Percentiles rank a stretch among this genome's conserved stretches.
Evolutionary conservation across 2,329 filamentous ascomycete genomes (phyloP).

Genomic region (Colletotrichum musicola): DNA sequence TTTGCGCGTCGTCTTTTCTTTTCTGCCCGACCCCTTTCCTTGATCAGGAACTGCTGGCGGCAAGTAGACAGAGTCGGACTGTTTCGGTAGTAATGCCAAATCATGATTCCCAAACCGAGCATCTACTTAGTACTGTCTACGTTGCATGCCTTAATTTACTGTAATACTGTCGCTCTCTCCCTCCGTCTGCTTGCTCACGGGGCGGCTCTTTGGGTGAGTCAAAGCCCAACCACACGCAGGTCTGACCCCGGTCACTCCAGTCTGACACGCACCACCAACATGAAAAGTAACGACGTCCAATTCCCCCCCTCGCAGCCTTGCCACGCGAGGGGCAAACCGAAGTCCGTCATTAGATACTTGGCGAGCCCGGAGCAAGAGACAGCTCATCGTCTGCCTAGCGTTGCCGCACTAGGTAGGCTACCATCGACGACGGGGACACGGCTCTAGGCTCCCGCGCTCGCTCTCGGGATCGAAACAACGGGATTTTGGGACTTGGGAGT

Average conservation of each 20-base stretch:
- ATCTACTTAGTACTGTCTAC: neutral
- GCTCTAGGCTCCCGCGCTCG: neutral
- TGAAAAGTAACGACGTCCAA: constrained; percentile 2
- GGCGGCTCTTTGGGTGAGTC: constrained; percentile 6
- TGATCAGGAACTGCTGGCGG: neutral
- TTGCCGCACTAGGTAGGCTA: constrained; percentile 6
- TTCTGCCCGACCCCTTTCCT: neutral
- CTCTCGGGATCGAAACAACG: too few species aligned
- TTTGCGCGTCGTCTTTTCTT: neutral
- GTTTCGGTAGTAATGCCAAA: neutral
- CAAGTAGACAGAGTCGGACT: constrained; percentile 6
- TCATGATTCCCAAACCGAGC: neutral
- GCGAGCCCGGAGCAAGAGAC: too few species aligned
- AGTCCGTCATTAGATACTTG: too few species aligned
- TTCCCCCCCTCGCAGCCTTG: neutral
- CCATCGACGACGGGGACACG: neutral
- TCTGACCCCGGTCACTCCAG: constrained; percentile 5
- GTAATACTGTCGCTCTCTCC: neutral
- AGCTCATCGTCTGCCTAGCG: neutral
- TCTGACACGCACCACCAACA: constrained; percentile 13
- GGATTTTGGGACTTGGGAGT: too few species aligned
- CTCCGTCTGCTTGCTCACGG: constrained; percentile 7
- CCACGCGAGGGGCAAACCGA: too few species aligned
- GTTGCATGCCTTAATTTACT: too few species aligned
- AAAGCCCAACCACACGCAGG: neutral